A percentile compares a stretch with the other conserved stretches of the same genome.
Evolutionary conservation across 2,329 filamentous ascomycete species (phyloP).

Genomic region (Phyllosticta paracitricarpa): DNA sequence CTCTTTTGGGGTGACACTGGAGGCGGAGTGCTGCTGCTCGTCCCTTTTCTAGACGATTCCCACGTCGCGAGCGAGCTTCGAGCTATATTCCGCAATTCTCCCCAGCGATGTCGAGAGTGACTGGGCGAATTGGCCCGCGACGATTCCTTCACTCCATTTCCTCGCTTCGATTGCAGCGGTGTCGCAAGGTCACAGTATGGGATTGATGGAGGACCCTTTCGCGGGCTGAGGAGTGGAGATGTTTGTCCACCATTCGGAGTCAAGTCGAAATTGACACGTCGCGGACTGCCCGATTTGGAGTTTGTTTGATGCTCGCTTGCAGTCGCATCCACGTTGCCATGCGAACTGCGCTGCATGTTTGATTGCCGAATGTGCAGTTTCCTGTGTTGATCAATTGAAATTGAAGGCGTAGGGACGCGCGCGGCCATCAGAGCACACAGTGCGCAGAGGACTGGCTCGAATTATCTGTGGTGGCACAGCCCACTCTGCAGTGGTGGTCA

Average conservation of each 20-base stretch:
- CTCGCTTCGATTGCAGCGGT: background rate
- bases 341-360: background rate
- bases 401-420: background rate
- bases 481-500: background rate
- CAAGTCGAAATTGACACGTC: background rate
- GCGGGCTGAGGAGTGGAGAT: background rate
- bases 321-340: background rate
- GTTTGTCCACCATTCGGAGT: background rate
- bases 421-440: background rate
- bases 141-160: background rate
- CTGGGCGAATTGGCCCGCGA: background rate
- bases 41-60: background rate
- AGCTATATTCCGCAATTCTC: background rate
- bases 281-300: background rate
- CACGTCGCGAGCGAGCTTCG: background rate
- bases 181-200: background rate
- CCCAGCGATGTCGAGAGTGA: background rate
- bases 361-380: background rate
- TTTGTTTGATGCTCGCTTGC: background rate
- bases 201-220: background rate
- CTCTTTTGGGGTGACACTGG: background rate
- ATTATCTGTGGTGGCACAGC: background rate
- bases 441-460: background rate
- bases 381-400: background rate
- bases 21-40: background rate